Conservation (phyloP, 2,329 filamentous ascomycete genomes). For the Hymenoscyphus repandus region DNA sequence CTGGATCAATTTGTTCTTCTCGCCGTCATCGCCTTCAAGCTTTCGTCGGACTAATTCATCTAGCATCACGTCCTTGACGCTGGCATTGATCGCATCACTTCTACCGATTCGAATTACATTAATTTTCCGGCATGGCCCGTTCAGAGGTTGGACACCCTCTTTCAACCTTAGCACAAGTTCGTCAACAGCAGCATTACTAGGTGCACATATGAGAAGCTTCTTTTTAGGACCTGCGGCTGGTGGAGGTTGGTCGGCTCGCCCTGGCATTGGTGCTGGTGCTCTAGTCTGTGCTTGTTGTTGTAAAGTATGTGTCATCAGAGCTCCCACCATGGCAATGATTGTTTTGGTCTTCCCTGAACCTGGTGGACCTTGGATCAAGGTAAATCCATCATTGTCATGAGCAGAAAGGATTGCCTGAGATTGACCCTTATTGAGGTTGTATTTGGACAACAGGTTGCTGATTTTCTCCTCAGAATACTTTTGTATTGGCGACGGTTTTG, state of each 20-base stretch:
- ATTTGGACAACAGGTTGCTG: slow-evolving; percentile 64
- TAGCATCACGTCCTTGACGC: slow-evolving; percentile 84
- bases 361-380: slow-evolving; percentile 89
- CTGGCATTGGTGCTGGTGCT: slow-evolving; percentile 31
- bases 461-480: slow-evolving; percentile 73
- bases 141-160: slow-evolving; percentile 71
- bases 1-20: slow-evolving; percentile 46
- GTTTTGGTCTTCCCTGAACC: slow-evolving; percentile 99
- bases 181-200: slow-evolving; percentile 96
- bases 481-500: slow-evolving; percentile 83
- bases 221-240: slow-evolving; percentile 48
- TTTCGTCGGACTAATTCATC: slow-evolving; percentile 82
- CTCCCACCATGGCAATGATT: slow-evolving; percentile 92
- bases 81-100: slow-evolving; percentile 85
- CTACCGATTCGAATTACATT: slow-evolving; percentile 86
- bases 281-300: slow-evolving; percentile 30
- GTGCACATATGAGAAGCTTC: slow-evolving; percentile 94
- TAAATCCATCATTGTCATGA: slow-evolving; percentile 94
- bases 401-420: slow-evolving; percentile 88
- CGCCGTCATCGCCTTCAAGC: slow-evolving; percentile 57
- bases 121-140: slow-evolving; percentile 68
- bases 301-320: slow-evolving; percentile 58
- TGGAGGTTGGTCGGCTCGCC: slow-evolving; percentile 27
- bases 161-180: slow-evolving; percentile 93
- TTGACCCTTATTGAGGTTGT: slow-evolving; percentile 82